phyloP scores from a whole-genome alignment of 371 early-diverging fungal genomes.

The Mortierella sp. region DNA sequence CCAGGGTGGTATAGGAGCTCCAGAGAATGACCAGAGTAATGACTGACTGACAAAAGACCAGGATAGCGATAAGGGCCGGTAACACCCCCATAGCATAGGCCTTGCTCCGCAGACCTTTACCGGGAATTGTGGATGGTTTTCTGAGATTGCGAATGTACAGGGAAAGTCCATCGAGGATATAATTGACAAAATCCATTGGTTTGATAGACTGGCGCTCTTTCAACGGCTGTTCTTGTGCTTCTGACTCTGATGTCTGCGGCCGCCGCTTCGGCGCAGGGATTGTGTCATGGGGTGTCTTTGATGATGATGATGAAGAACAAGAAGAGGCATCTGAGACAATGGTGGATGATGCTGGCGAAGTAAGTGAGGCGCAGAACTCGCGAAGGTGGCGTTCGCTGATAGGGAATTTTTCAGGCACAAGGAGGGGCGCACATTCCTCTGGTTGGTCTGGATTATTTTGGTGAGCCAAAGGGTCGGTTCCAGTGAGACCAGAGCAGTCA shows the following conservation, averaged over 20 bases:
- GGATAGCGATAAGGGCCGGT: constrained; percentile 16
- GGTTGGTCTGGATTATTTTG: background rate
- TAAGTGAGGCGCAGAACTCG: constrained; percentile 14
- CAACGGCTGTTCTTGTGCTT: constrained; percentile 3
- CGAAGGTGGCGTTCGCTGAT: constrained; percentile 18
- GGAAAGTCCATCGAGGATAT: constrained; percentile 8
- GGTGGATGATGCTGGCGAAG: background rate
- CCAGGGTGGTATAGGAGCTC: constrained; percentile 25
- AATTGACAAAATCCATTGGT: constrained; percentile 28
- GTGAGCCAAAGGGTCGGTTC: background rate
- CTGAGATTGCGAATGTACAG: constrained; percentile 13
- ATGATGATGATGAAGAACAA: background rate
- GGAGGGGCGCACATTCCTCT: background rate
- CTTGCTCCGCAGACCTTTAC: constrained; percentile 13
- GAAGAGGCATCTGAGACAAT: background rate
- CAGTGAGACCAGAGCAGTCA: background rate
- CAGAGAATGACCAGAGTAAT: constrained; percentile 16
- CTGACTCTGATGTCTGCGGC: too few relatives aligned
- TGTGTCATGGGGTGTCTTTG: background rate
- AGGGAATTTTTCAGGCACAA: constrained; percentile 6
- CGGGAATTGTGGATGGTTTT: constrained; percentile 33
- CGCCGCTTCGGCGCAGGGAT: background rate
- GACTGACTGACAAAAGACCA: constrained; percentile 29
- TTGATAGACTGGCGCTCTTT: constrained; percentile 20
- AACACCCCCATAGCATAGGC: constrained; percentile 26